These are phyloP conservation scores for Phytophthora crassamura DNA, from an alignment of 352 stramenopile species.

Conservation along the genomic window DNA sequence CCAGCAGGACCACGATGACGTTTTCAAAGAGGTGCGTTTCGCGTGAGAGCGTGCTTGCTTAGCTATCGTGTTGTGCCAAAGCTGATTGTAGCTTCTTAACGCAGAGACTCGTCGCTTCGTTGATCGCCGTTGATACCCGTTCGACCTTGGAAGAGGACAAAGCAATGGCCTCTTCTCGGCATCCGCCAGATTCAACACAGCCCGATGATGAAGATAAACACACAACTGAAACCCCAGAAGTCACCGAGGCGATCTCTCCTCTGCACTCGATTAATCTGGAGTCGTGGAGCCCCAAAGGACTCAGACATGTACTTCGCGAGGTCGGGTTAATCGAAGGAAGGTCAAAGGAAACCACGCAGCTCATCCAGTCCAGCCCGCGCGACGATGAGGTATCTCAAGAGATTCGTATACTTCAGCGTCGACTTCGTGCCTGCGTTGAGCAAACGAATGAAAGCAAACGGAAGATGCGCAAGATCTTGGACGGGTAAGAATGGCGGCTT, in stretches of 20 bases:
- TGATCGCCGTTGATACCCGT: constrained; percentile 24
- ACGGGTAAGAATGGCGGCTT: constrained; percentile 41
- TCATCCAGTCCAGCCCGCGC: constrained; percentile 32
- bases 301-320: constrained; percentile 40
- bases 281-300: constrained; percentile 39
- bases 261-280: constrained; percentile 13
- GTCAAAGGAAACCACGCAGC: constrained; percentile 32
- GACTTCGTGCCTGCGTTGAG: constrained; percentile 48
- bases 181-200: constrained; percentile 4
- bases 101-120: constrained; percentile 46
- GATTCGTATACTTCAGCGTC: constrained; percentile 58
- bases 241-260: constrained; percentile 10
- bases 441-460: constrained; percentile 72
- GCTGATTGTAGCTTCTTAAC: neutral
- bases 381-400: constrained; percentile 76
- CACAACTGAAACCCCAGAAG: constrained; percentile 5
- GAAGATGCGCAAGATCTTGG: constrained; percentile 56
- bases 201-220: constrained; percentile 33
- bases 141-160: constrained; percentile 16
- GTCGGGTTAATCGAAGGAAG: constrained; percentile 60
- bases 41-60: neutral
- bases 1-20: constrained; percentile 38
- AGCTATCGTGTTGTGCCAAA: neutral
- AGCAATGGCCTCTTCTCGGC: neutral
- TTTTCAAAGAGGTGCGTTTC: constrained; percentile 55